Conservation (phyloP, 176 grass and related monocot genomes). For the Calamus simplicifolius region DNA sequence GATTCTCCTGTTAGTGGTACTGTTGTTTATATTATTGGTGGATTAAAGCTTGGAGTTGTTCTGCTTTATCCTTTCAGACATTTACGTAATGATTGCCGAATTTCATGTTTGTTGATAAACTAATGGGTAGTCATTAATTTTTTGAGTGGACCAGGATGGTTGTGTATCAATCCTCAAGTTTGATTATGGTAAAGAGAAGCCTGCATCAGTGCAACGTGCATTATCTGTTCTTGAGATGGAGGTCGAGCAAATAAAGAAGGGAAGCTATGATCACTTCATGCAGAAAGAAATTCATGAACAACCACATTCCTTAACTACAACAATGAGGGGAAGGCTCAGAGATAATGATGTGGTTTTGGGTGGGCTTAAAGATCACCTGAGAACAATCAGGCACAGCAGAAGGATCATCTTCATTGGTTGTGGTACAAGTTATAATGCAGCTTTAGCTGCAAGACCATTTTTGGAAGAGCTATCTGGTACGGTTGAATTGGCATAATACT, state of each 20-base stretch:
- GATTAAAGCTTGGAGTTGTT: too few species aligned
- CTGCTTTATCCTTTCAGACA: too few species aligned
- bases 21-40: too few species aligned
- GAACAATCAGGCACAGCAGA: constrained; percentile 74
- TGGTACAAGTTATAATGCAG: constrained; percentile 93
- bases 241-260: constrained; percentile 96
- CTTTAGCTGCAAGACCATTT: constrained; percentile 76
- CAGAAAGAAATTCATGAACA: constrained; percentile 98
- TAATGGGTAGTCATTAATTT: not conserved
- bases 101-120: too few species aligned
- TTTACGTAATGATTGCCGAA: too few species aligned
- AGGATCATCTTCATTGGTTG: constrained; percentile 84
- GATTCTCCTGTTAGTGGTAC: too few species aligned
- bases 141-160: constrained; percentile 45
- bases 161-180: constrained; percentile 86
- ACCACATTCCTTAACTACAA: constrained; percentile 75
- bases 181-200: constrained; percentile 71
- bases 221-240: constrained; percentile 96
- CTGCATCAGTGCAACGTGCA: constrained; percentile 78
- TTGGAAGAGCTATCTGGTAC: constrained; percentile 84
- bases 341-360: constrained; percentile 69
- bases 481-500: constrained; percentile 5
- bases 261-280: constrained; percentile 90
- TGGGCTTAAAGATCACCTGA: constrained; percentile 79
- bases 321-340: constrained; percentile 92